Conservation (phyloP, 1,139 yeast species). For the Geotrichum citri-aurantii region DNA sequence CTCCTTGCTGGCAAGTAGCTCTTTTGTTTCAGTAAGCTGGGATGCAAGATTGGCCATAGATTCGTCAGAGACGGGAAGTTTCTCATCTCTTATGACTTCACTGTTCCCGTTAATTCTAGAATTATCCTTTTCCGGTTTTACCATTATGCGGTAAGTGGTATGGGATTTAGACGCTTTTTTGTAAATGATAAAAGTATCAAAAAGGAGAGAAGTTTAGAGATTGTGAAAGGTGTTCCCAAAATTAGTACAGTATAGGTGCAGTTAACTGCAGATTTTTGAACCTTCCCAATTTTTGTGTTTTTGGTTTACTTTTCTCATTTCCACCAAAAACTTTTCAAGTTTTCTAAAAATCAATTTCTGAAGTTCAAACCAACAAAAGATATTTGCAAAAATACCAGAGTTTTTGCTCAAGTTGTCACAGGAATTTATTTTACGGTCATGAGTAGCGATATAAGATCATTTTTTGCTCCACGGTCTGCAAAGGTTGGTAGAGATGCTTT, state of each 20-base stretch:
- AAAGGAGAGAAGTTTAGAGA: constrained; percentile 8
- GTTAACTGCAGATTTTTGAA: background rate
- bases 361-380: background rate
- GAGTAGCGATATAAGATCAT: constrained; percentile 15
- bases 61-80: constrained; percentile 4
- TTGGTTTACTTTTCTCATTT: background rate
- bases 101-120: background rate
- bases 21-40: constrained; percentile 19
- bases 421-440: background rate
- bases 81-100: constrained; percentile 13
- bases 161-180: no score
- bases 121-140: background rate
- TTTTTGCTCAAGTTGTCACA: background rate
- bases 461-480: constrained; percentile 12
- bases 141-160: background rate
- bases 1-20: constrained; percentile 6
- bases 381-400: background rate
- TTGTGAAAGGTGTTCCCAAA: background rate
- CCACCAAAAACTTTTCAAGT: background rate
- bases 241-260: background rate
- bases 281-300: background rate
- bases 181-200: constrained; percentile 10
- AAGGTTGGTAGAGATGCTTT: constrained; percentile 4
- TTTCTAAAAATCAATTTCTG: background rate
- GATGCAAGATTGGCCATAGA: background rate